Evolutionary conservation across 441 rosid genomes (phyloP), one percentile per base, ranked within the genome.

Genomic region (Erodium moschatum): DNA sequence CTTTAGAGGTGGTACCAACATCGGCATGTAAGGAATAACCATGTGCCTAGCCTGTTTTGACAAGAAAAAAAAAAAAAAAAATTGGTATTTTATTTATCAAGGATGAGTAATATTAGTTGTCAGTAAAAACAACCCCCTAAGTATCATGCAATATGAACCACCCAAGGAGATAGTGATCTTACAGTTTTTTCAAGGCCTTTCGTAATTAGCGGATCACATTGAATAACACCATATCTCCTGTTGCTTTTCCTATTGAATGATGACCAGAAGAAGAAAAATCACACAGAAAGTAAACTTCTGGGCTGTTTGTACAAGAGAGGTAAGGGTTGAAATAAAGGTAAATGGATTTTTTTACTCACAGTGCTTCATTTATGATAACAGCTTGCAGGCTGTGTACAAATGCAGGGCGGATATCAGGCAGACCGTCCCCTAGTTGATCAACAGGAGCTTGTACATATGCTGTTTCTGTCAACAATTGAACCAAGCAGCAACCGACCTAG

Each of bases 11-110:
- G 97, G 96, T 72, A 94, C 80, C 75, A 94, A 69, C 99, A 94
- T 94, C 56, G 99, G 99, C 94, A 94, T 84, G 76, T 94, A 89
- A 74, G 97, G 97, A 75, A 94, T 88, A 78, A 94, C 96, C 97
- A 91, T 88, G 83, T 91, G 96, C 77, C 92, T 86, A 61, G 96
- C 99, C 99, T 94, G 90, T 70, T 74, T 31, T 60, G 46, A 75
- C 70, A 35, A 35, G 40, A 35, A 35, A 4, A 29, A 29, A 29
- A 29, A 4, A 65, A 70, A 73, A 9, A 69, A 68, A 73, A 70
- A 74, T 69, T 60, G 66, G 67, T 70, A 63, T 68, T 66, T 70
- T 62, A 67, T 48, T 66, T 40, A 12, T 40, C 52, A 76, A 58
- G 40, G 33, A 69, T 64, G 68, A 52, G 74, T 33, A 72, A 29